Evolutionary conservation across 2,329 filamentous ascomycete genomes (phyloP), one percentile per base, ranked within the genome.

Genomic region (Ascochyta viciae-villosae): DNA sequence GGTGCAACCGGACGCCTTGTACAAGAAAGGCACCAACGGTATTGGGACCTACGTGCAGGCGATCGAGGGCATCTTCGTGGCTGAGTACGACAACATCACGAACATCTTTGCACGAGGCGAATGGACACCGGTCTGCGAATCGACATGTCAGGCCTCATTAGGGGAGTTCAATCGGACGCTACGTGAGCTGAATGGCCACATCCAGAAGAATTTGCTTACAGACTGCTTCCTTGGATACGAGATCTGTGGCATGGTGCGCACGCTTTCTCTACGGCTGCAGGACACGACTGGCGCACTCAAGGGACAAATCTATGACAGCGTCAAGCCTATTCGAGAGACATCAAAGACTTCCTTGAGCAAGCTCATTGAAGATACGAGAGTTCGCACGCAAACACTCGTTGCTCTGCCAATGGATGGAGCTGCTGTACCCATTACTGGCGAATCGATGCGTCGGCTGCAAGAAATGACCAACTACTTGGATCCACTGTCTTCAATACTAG

Each of bases 171-270:
- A 89, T 6, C 88, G 91, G 65, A 97, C 95, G 0, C 77, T 98
- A 50, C 87, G 90, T 26, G 94, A 98, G 69, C 82, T 99, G 29
- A 97, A 98, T 74, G 84, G 86, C 45, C 93, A 97, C 70, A 92
- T 98, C 76, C 92, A 93, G 72, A 81, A 85, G 37, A 93, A 97
- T 70, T 80, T 97, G 35, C 85, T 87, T 63, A 96, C 92, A 0
- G 95, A 99, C 74, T 98, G 94, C 76, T 98, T 91, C 74, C 84
- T 99, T 44, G 92, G 92, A 7, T 99, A 96, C 74, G 95, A 99
- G 73, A 91, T 98, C 29, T 91, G 96, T 29, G 94, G 96, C 68
- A 91, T 97, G 57, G 87, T 98, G 42, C 90, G 91, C 0, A 85
- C 84, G 12, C 82, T 96, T 43, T 92, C 92, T 2, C 88, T 88